Percentiles rank a stretch among this genome's conserved stretches.
phyloP scores from a whole-genome alignment of 208 protist species.

The Wallacemonas sp. region DNA sequence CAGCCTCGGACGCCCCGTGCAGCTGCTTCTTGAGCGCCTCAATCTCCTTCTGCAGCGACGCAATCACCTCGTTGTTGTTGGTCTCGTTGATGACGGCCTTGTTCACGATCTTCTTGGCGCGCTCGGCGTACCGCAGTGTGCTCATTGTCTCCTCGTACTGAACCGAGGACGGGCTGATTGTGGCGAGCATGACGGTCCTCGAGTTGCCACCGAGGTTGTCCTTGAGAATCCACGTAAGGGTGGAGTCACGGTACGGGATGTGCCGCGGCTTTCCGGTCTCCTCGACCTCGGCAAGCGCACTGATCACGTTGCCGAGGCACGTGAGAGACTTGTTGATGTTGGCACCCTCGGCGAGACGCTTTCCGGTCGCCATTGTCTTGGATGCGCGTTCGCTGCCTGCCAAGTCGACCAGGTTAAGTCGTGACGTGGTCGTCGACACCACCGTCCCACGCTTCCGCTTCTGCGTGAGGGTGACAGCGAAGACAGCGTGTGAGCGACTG shows the following conservation, averaged over 20 bases:
- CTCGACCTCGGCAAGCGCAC: slow-evolving; percentile 39
- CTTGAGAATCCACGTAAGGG: slow-evolving; percentile 89
- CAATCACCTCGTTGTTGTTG: slow-evolving; percentile 82
- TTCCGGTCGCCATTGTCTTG: slow-evolving; percentile 85
- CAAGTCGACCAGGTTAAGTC: slow-evolving; percentile 83
- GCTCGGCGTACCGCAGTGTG: slow-evolving; percentile 74
- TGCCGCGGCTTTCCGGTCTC: slow-evolving; percentile 45
- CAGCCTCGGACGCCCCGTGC: slow-evolving; percentile 44
- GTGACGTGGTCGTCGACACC: slow-evolving; percentile 52
- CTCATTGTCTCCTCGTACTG: slow-evolving; percentile 80
- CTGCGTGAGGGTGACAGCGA: slow-evolving; percentile 85
- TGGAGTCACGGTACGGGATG: slow-evolving; percentile 89
- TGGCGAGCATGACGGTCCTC: slow-evolving; percentile 85
- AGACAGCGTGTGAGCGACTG: slow-evolving; percentile 90
- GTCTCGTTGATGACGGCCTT: slow-evolving; percentile 85
- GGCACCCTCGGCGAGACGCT: slow-evolving; percentile 80
- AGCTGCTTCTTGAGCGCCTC: slow-evolving; percentile 52
- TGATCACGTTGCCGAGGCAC: slow-evolving; percentile 60
- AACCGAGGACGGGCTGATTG: slow-evolving; percentile 49
- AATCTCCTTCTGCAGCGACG: slow-evolving; percentile 73
- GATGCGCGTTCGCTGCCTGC: slow-evolving; percentile 76
- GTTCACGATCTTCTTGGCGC: slow-evolving; percentile 87
- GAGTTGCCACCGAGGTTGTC: slow-evolving; percentile 93
- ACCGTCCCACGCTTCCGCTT: slow-evolving; percentile 41
- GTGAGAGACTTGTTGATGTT: slow-evolving; percentile 76